Conservation (phyloP, 495 filamentous ascomycete species). For the Pseudotulostoma volvatum region DNA sequence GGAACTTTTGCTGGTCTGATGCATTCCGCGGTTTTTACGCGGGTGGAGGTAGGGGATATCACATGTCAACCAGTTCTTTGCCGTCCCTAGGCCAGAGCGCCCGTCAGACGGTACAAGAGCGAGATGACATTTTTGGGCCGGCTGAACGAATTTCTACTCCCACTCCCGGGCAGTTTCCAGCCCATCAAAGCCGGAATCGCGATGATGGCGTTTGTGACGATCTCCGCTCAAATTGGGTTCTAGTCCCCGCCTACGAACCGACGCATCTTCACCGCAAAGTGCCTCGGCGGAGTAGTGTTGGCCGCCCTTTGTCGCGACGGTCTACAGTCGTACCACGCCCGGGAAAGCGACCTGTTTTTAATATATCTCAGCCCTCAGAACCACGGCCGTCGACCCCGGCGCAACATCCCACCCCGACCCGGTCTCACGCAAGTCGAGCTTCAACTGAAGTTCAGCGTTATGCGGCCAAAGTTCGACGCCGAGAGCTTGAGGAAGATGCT, state of each 20-base stretch:
- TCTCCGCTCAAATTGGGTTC: slow-evolving; percentile 53
- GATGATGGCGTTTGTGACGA: slow-evolving; percentile 36
- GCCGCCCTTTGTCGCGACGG: slow-evolving; percentile 7
- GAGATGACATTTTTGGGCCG: slow-evolving; percentile 7
- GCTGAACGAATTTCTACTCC: slow-evolving; percentile 8
- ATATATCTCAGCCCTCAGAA: slow-evolving; percentile 5
- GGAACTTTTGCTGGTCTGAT: slow-evolving; percentile 60
- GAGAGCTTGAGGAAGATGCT: slow-evolving; percentile 64
- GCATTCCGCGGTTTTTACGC: slow-evolving; percentile 74
- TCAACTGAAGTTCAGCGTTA: slow-evolving; percentile 49
- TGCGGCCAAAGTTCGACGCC: slow-evolving; percentile 45
- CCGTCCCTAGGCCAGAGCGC: slow-evolving; percentile 9
- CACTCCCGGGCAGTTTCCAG: slow-evolving; percentile 30
- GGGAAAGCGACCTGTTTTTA: slow-evolving; percentile 14
- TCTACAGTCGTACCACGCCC: slow-evolving; percentile 12
- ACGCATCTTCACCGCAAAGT: slow-evolving; percentile 11
- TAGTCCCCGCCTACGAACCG: slow-evolving; percentile 40
- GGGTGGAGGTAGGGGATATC: slow-evolving; percentile 60
- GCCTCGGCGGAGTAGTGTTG: slow-evolving; percentile 6
- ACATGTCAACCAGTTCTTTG: slow-evolving; percentile 16
- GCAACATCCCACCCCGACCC: slow-evolving; percentile 20
- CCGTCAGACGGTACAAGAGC: slow-evolving; percentile 13
- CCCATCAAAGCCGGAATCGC: slow-evolving; percentile 13
- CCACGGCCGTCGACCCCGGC: slow-evolving; percentile 25
- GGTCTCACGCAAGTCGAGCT: slow-evolving; percentile 23